These are phyloP conservation scores for Anisodus tanguticus DNA, from an alignment of 257 asterid genomes.

Conservation along the genomic window DNA sequence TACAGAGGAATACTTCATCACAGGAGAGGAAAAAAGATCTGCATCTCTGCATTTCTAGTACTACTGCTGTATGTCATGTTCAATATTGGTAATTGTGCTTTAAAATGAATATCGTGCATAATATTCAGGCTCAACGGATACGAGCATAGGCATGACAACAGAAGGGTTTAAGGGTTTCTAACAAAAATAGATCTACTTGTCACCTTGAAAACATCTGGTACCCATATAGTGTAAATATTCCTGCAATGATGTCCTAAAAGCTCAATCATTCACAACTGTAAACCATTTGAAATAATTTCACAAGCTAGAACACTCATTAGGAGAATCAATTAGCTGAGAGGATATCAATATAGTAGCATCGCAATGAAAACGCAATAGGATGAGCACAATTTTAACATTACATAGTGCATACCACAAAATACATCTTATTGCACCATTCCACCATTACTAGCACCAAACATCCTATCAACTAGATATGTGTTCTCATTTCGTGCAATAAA, in stretches of 20 bases:
- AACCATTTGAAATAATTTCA: not conserved
- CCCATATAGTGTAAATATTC: not conserved
- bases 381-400: not conserved
- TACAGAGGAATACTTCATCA: too few species aligned
- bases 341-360: not conserved
- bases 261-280: not conserved
- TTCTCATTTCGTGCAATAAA: not conserved
- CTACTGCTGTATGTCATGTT: too few species aligned
- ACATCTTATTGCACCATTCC: conserved; percentile 12
- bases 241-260: not conserved
- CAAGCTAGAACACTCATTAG: not conserved
- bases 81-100: too few species aligned
- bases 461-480: not conserved
- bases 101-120: too few species aligned
- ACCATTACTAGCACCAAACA: conserved; percentile 32
- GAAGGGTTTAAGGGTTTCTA: too few species aligned
- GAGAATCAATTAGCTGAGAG: not conserved
- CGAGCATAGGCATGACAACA: too few species aligned
- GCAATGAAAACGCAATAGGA: not conserved
- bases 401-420: not conserved
- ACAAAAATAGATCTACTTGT: too few species aligned
- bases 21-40: too few species aligned
- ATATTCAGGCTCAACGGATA: too few species aligned
- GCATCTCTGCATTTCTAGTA: too few species aligned
- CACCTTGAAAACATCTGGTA: too few species aligned